phyloP scores from a whole-genome alignment of 2,329 filamentous ascomycete species.

The Apiospora pterosperma region DNA sequence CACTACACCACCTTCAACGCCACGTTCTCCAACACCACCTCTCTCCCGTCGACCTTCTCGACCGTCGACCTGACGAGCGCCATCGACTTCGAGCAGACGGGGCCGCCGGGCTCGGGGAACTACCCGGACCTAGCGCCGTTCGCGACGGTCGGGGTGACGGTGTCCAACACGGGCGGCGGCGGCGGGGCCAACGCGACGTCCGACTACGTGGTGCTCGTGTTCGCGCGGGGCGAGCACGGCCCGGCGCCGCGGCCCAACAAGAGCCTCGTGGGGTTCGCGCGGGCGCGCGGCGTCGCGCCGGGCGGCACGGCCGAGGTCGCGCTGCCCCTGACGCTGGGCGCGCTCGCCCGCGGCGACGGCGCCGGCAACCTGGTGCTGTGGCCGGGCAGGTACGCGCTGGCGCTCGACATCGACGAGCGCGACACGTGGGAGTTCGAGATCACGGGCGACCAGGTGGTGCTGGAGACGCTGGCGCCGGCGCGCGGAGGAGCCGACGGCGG shows the following conservation, averaged over 20 bases:
- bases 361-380: constrained; percentile 30
- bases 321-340: constrained; percentile 36
- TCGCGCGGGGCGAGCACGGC: constrained; percentile 33
- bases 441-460: background rate
- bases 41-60: constrained; percentile 10
- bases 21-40: constrained; percentile 10
- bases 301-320: constrained; percentile 25
- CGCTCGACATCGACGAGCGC: background rate
- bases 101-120: constrained; percentile 16
- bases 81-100: constrained; percentile 25
- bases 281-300: constrained; percentile 28
- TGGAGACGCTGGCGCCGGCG: constrained; percentile 10
- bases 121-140: constrained; percentile 36
- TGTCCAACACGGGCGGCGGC: constrained; percentile 40
- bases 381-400: background rate
- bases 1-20: constrained; percentile 46
- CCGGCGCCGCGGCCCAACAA: constrained; percentile 44
- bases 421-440: background rate
- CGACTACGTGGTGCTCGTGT: constrained; percentile 43
- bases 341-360: constrained; percentile 40
- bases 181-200: constrained; percentile 36
- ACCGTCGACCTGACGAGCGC: constrained; percentile 32
- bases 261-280: constrained; percentile 38
- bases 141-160: constrained; percentile 30
- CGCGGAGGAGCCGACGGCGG: background rate